A percentile compares a stretch with the other conserved stretches of the same genome.
Conservation (phyloP, 805 yeast species). For the Candida odintsovae region DNA sequence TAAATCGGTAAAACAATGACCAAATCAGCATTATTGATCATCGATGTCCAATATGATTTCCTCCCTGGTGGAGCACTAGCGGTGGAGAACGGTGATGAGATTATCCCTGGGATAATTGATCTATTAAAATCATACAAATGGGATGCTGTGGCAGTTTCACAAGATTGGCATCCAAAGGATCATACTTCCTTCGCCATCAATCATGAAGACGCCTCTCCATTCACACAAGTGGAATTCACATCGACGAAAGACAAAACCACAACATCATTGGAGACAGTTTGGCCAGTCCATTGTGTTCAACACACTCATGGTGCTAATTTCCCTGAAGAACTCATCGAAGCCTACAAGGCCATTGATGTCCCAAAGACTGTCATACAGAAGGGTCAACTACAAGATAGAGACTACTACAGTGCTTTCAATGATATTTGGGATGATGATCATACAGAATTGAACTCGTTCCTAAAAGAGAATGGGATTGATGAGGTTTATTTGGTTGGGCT, state of each 20-base stretch:
- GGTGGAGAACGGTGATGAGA: conserved; percentile 54
- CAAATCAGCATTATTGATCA: conserved; percentile 56
- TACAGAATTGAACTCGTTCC: conserved; percentile 54
- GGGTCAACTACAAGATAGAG: conserved; percentile 68
- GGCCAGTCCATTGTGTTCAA: conserved; percentile 94
- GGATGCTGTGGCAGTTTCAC: conserved; percentile 63
- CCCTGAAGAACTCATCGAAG: conserved; percentile 41
- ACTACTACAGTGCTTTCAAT: conserved; percentile 81
- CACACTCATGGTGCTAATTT: conserved; percentile 59
- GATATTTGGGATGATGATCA: conserved; percentile 72
- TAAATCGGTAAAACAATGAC: background rate
- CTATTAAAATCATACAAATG: conserved; percentile 46
- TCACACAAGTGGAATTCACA: conserved; percentile 37
- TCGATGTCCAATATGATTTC: conserved; percentile 86
- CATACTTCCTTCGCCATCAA: conserved; percentile 81
- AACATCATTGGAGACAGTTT: conserved; percentile 42
- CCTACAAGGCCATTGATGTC: conserved; percentile 27
- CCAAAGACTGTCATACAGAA: conserved; percentile 50
- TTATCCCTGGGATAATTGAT: conserved; percentile 46
- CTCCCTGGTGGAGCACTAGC: conserved; percentile 81
- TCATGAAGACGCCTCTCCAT: conserved; percentile 48
- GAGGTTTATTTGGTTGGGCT: conserved; percentile 73
- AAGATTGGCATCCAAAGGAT: conserved; percentile 82
- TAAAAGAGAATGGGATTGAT: conserved; percentile 42
- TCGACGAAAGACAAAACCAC: conserved; percentile 40